Conservation (phyloP, 2,329 filamentous ascomycete genomes). For the Penicillium thymicola region DNA sequence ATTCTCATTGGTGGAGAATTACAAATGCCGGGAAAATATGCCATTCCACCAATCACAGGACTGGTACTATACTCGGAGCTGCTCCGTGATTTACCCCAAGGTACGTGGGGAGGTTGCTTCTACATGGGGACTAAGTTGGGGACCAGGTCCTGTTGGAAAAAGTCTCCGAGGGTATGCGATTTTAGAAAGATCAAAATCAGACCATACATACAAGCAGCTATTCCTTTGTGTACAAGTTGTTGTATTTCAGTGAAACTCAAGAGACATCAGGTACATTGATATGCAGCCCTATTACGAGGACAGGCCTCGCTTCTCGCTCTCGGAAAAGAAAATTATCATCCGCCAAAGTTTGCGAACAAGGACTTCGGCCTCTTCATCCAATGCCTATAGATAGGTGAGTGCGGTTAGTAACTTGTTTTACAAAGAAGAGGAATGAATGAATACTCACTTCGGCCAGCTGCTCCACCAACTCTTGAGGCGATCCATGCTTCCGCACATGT, state of each 20-base stretch:
- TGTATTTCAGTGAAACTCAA: not conserved
- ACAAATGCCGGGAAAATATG: conserved; percentile 8
- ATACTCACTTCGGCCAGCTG: conserved; percentile 74
- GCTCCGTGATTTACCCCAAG: conserved; percentile 15
- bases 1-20: conserved; percentile 25
- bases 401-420: conserved; percentile 32
- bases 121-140: not conserved
- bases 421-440: conserved; percentile 1
- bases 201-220: not conserved
- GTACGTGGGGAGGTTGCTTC: conserved; percentile 6
- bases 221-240: not conserved
- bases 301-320: conserved; percentile 86
- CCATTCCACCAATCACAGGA: conserved; percentile 25
- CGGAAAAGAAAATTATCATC: conserved; percentile 97
- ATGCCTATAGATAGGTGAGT: conserved; percentile 52
- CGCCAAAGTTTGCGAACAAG: conserved; percentile 97
- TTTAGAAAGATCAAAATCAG: not conserved
- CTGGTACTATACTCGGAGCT: conserved; percentile 11
- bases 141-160: not conserved
- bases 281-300: conserved; percentile 54
- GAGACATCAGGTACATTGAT: not conserved
- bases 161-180: not conserved
- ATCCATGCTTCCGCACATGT: conserved; percentile 71
- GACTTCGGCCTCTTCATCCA: conserved; percentile 92
- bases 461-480: conserved; percentile 76